Base-by-base conservation (phyloP, 345 rosid species). In the Brassica cretica region DNA sequence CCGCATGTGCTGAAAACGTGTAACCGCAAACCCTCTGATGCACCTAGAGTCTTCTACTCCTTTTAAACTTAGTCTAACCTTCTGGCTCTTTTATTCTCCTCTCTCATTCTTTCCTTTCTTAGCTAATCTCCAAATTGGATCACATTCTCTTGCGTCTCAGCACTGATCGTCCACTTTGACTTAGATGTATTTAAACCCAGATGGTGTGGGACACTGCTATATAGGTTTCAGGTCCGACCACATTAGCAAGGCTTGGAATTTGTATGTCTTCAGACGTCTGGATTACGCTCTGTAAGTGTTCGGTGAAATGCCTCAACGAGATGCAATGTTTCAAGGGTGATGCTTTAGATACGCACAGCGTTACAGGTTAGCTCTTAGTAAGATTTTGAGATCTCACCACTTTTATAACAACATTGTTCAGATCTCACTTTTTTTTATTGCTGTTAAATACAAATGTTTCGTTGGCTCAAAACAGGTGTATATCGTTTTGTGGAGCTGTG, bases 251-350 rank as follows among this genome's bases (percentile, higher is more conserved):
- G 32, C n/a, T 10, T 59, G 25, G 64, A 60, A 60, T 19, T 8
- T 21, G 30, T 58, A 21, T 21, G 61, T 18, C 61, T 56, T 18
- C 61, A 21, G 27, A 16, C 32, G 12, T 70, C 51, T 55, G 7
- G 33, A 16, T 18, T 12, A 51, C 35, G 71, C 72, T 21, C 30
- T 6, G 59, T 15, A 75, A 1, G 0, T 75, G 78, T 66, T 75
- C 30, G 72, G 1, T 11, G 29, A 75, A 75, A 65, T 75, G 72
- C 66, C 56, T 55, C 35, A 75, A 74, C 29, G 78, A 75, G 41
- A 46, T 29, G 46, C 12, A 15, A 9, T 64, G 32, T 63, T 51
- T 74, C 53, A 27, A 27, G 30, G 30, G 30, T 27, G 30, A 27
- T 2, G 30, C 30, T 27, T 27, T 27, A 27, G 30, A 27, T 27